Evolutionary conservation across 352 stramenopile species (phyloP).

Genomic region (Globisporangium rhizosaccharum): DNA sequence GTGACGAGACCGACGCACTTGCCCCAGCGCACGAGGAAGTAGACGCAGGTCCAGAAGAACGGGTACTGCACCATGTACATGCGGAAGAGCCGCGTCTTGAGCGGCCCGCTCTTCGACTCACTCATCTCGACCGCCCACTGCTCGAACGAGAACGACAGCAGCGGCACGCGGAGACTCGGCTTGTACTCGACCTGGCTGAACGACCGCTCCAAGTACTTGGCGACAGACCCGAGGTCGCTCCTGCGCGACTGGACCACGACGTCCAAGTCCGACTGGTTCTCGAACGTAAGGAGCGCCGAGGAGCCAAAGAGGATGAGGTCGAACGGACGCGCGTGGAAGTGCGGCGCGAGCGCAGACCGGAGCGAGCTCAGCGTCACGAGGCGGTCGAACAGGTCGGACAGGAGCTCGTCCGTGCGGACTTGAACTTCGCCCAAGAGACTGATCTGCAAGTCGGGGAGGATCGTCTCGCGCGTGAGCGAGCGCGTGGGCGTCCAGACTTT

Average conservation of each 20-base stretch:
- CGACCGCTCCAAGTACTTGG: constrained; percentile 21
- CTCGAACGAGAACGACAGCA: constrained; percentile 59
- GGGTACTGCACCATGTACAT: constrained; percentile 57
- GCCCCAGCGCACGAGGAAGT: constrained; percentile 70
- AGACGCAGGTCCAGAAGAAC: constrained; percentile 75
- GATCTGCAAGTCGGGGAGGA: constrained; percentile 52
- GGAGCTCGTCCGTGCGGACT: constrained; percentile 35
- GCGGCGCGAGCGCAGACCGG: constrained; percentile 25
- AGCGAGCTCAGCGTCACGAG: constrained; percentile 47
- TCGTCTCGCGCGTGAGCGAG: constrained; percentile 19
- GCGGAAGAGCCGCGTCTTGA: constrained; percentile 68
- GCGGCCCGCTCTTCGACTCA: constrained; percentile 42
- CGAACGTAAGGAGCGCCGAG: constrained; percentile 66
- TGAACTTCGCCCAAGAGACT: constrained; percentile 53
- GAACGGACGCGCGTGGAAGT: constrained; percentile 36
- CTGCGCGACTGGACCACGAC: constrained; percentile 24
- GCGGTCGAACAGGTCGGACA: constrained; percentile 62
- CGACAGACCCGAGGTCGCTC: constrained; percentile 27
- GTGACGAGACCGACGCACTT: constrained; percentile 65
- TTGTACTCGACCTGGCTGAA: constrained; percentile 35
- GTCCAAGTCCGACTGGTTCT: constrained; percentile 73
- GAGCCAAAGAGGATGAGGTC: constrained; percentile 65
- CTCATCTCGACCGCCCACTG: constrained; percentile 69
- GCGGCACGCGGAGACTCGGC: constrained; percentile 47
- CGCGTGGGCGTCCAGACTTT: constrained; percentile 24